Percentiles rank a stretch among this genome's conserved stretches.
phyloP scores from a whole-genome alignment of 495 filamentous ascomycete species.

The Parachaetomium inaequale region DNA sequence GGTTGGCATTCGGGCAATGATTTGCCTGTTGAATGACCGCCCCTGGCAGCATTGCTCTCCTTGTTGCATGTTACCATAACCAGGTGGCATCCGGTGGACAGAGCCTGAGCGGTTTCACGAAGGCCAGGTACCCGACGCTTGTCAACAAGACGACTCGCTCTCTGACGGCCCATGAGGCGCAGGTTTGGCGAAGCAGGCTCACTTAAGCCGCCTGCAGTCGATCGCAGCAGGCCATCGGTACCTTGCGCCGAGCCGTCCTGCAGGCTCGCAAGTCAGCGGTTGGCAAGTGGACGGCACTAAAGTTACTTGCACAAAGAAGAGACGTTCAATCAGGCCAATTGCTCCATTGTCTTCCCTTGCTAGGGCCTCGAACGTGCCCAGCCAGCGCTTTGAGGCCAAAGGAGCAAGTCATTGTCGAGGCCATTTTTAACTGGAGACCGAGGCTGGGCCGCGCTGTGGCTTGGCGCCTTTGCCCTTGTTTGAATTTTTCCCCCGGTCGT shows the following conservation, averaged over 20 bases:
- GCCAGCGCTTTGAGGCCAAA: background rate
- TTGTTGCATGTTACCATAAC: background rate
- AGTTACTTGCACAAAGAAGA: background rate
- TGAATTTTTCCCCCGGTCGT: constrained; percentile 26
- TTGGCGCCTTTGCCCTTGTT: constrained; percentile 18
- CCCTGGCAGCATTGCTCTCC: background rate
- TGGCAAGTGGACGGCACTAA: background rate
- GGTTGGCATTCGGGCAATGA: background rate
- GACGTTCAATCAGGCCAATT: background rate
- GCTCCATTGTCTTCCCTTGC: background rate
- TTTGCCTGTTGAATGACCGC: background rate
- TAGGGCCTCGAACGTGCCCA: background rate
- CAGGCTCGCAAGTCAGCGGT: background rate
- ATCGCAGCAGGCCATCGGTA: constrained; percentile 1
- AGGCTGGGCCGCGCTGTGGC: background rate
- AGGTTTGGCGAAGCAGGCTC: background rate
- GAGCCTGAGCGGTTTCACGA: background rate
- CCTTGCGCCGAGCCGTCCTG: background rate
- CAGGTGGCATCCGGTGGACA: background rate
- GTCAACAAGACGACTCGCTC: background rate
- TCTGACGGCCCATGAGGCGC: background rate
- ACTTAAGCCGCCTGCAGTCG: background rate
- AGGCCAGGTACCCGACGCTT: background rate
- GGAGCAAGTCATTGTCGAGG: background rate
- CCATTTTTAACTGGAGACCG: background rate